Evolutionary conservation across 1,139 yeast species (phyloP), one percentile per base, ranked within the genome.

Genomic region (Yamadazyma trypodendri): DNA sequence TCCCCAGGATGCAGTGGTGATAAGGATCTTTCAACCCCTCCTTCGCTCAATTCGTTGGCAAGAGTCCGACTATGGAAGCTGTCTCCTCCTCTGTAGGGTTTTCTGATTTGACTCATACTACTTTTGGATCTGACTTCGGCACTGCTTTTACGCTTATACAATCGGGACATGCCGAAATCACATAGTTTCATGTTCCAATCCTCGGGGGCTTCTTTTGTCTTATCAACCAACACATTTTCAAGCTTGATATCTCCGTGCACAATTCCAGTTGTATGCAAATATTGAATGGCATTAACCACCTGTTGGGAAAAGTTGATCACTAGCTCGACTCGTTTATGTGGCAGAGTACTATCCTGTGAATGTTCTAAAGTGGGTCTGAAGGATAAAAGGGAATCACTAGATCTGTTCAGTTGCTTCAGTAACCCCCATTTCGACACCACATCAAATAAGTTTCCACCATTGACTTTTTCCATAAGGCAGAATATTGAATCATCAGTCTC

Each of bases 201-300:
- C 10, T 58, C 54, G 22, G 51, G 54, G 6, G 14, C 15, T 21
- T 40, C 50, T 9, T 36, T 46, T 45, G 61, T 45, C 18, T 61
- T 58, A 37, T 79, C 80, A 24, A 87, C 62, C 37, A 90, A 63
- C 41, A 94, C 85, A 54, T 90, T 90, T 52, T 90, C 97, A 36
- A 89, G 68, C 58, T 90, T 90, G 31, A 90, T 65, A 60, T 90
- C 97, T 2, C 97, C 95, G 55, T 90, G 97, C 7, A 84, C 90
- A 24, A 87, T 72, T 4, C 82, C 83, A 10, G 73, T 73, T 24
- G 60, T 59, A 58, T 90, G 97, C 77, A 90, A 72, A 55, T 85
- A 87, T 30, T 61, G 50, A 28, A 90, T 58, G 0, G 88, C 96
- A 13, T 68, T 61, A 3, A 78, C 72, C 2, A 87, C 68, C 49